Evolutionary conservation across 352 stramenopile genomes (phyloP).

Genomic region (Blastocystis sp.): DNA sequence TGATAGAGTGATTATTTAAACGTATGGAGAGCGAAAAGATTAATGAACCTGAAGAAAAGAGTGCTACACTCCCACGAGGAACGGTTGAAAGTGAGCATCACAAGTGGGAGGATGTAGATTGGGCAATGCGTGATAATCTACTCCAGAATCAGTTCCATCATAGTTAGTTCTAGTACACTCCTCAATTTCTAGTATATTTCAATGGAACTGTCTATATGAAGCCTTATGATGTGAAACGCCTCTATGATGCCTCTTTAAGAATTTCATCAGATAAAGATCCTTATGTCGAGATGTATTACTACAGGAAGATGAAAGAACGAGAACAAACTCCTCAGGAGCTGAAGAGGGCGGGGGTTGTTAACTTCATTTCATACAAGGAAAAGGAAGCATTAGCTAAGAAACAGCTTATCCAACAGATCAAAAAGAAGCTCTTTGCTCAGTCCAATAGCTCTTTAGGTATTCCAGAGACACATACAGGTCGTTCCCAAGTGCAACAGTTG

Average conservation of each 20-base stretch:
- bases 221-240: neutral
- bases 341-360: neutral
- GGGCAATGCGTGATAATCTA: neutral
- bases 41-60: neutral
- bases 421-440: neutral
- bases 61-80: neutral
- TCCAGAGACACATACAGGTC: neutral
- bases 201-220: conserved; percentile 25
- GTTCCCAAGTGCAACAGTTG: neutral
- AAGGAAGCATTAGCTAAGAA: neutral
- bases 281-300: conserved; percentile 46
- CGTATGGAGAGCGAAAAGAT: neutral
- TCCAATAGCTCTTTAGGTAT: neutral
- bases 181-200: neutral
- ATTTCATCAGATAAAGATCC: neutral
- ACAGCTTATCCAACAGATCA: neutral
- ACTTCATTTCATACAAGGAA: neutral
- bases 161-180: neutral
- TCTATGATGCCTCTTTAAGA: neutral
- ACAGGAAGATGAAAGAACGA: neutral
- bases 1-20: neutral
- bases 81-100: neutral
- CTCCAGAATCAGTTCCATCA: neutral
- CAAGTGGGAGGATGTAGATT: neutral
- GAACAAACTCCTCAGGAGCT: neutral